These are phyloP conservation scores for Fragaria ananassa DNA, from an alignment of 306 rosid genomes.

Conservation along the genomic window DNA sequence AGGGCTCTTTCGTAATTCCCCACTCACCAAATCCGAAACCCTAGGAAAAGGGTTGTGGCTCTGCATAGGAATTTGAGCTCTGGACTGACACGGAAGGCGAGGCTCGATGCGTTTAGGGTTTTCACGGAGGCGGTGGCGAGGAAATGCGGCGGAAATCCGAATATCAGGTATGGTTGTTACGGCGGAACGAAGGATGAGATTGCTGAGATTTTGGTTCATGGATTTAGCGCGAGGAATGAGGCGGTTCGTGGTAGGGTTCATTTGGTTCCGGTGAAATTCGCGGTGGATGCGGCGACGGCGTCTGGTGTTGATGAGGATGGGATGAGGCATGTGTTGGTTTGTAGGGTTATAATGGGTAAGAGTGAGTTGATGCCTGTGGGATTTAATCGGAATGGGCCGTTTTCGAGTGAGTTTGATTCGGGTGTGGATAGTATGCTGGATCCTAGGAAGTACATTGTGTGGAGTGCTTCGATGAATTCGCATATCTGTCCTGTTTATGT, in stretches of 20 bases:
- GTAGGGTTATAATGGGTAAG: conserved; percentile 52
- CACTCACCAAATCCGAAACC: neutral
- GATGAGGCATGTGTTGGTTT: conserved; percentile 45
- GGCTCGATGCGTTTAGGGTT: conserved; percentile 18
- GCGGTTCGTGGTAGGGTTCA: conserved; percentile 27
- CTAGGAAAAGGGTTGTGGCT: conserved; percentile 20
- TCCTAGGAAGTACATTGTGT: conserved; percentile 42
- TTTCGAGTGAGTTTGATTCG: conserved; percentile 36
- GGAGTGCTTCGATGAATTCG: conserved; percentile 52
- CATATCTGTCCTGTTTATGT: conserved; percentile 43
- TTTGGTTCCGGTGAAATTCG: conserved; percentile 22
- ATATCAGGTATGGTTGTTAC: conserved; percentile 6
- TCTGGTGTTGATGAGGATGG: conserved; percentile 35
- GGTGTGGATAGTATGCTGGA: conserved; percentile 41
- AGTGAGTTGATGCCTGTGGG: conserved; percentile 28
- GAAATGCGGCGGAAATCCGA: conserved; percentile 43
- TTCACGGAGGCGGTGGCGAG: conserved; percentile 39
- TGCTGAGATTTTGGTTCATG: conserved; percentile 18
- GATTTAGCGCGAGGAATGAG: conserved; percentile 30
- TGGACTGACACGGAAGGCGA: neutral
- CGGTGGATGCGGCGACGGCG: conserved; percentile 16
- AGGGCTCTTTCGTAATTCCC: no score
- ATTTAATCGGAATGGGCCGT: conserved; percentile 10
- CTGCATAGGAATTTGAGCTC: conserved; percentile 21
- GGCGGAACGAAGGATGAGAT: no score